A percentile compares a stretch with the other conserved stretches of the same genome.
Conservation (phyloP, 805 yeast genomes). For the Millerozyma miso region DNA sequence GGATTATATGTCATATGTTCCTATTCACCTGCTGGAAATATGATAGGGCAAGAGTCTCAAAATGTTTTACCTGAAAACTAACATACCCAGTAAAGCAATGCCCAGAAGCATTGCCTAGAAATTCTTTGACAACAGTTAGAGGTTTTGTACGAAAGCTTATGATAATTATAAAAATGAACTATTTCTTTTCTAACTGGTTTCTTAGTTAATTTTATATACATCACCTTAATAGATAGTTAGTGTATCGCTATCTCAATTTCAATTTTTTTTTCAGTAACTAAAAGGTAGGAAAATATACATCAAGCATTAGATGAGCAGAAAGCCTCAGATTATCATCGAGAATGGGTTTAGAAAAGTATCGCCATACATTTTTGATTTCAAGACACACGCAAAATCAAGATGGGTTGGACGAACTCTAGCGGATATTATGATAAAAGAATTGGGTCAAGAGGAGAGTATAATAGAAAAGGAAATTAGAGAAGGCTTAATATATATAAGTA, state of each 20-base stretch:
- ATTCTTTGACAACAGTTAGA: too few species aligned
- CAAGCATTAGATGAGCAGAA: neutral
- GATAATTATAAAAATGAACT: too few species aligned
- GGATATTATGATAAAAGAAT: conserved; percentile 29
- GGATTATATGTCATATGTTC: conserved; percentile 30
- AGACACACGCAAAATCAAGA: conserved; percentile 33
- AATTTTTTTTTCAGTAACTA: too few species aligned
- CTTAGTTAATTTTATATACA: too few species aligned
- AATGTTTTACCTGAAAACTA: conserved; percentile 1
- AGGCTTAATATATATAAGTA: conserved; percentile 21
- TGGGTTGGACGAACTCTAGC: conserved; percentile 33
- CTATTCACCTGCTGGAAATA: conserved; percentile 34
- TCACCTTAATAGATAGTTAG: too few species aligned
- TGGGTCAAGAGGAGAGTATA: conserved; percentile 25
- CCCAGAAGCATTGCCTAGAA: too few species aligned
- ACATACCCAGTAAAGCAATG: too few species aligned
- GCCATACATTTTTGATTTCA: conserved; percentile 30
- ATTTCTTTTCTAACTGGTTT: too few species aligned
- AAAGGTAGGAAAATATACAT: too few species aligned
- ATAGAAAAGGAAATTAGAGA: conserved; percentile 22
- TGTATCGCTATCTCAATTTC: too few species aligned
- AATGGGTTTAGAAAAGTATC: conserved; percentile 31
- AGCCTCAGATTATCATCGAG: conserved; percentile 10
- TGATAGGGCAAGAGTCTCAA: conserved; percentile 23
- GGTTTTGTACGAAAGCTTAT: too few species aligned